A percentile compares a stretch with the other conserved stretches of the same genome.
These are phyloP conservation scores for Cicer bijugum DNA, from an alignment of 306 rosid species.

Conservation along the genomic window DNA sequence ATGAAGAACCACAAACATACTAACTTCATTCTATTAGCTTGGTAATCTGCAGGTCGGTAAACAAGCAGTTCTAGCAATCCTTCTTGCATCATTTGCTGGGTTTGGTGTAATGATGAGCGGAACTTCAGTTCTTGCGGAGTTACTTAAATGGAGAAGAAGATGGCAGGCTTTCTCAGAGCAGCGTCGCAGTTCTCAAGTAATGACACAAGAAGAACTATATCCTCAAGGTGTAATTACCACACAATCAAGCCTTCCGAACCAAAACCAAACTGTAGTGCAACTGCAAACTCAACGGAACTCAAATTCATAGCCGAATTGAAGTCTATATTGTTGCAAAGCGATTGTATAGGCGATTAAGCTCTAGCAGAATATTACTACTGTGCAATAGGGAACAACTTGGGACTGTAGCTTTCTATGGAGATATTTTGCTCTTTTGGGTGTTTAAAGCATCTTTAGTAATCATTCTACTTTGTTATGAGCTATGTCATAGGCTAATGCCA, in stretches of 20 bases:
- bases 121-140: slow-evolving; percentile 72
- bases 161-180: slow-evolving; percentile 54
- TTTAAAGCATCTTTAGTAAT: background rate
- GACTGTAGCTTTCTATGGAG: slow-evolving; percentile 27
- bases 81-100: slow-evolving; percentile 92
- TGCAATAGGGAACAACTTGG: slow-evolving; percentile 31
- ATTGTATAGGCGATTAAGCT: slow-evolving; percentile 37
- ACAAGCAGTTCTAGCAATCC: slow-evolving; percentile 78
- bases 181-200: slow-evolving; percentile 43
- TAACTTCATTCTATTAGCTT: slow-evolving; percentile 25
- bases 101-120: slow-evolving; percentile 91
- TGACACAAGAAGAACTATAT: slow-evolving; percentile 41
- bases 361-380: slow-evolving; percentile 16
- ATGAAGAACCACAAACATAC: slow-evolving; percentile 22
- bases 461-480: background rate
- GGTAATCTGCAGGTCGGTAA: slow-evolving; percentile 63
- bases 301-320: slow-evolving; percentile 44
- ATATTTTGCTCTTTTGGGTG: slow-evolving; percentile 4
- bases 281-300: slow-evolving; percentile 41
- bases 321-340: background rate
- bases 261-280: slow-evolving; percentile 25
- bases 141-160: slow-evolving; percentile 64
- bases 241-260: slow-evolving; percentile 35
- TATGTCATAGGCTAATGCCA: background rate
- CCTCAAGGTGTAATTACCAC: slow-evolving; percentile 41